These are phyloP conservation scores for Rhizophora mangle DNA, from an alignment of 345 rosid genomes.

Conservation along the genomic window DNA sequence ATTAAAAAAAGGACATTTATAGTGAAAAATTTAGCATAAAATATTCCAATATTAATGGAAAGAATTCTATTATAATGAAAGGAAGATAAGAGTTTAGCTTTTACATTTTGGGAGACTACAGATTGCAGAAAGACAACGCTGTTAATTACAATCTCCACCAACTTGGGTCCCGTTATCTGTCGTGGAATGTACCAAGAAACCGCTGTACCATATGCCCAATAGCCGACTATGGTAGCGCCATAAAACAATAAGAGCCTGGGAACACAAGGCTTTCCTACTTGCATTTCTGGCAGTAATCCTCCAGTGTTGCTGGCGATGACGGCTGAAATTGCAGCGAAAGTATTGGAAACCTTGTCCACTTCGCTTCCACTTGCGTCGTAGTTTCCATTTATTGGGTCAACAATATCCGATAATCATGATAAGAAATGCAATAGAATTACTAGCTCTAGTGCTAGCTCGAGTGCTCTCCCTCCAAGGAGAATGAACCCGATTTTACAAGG, in stretches of 20 bases:
- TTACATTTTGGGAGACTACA: constrained; percentile 30
- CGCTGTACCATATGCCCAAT: constrained; percentile 38
- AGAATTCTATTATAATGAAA: background rate
- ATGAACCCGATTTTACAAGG: constrained; percentile 32
- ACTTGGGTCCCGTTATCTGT: constrained; percentile 23
- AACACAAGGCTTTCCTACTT: constrained; percentile 33
- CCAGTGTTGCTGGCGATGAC: constrained; percentile 22
- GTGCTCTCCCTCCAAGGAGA: constrained; percentile 36
- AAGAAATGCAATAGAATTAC: background rate
- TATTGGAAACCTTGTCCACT: constrained; percentile 18
- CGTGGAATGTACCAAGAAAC: constrained; percentile 33
- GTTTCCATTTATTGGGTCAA: background rate
- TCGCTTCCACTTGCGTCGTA: constrained; percentile 21
- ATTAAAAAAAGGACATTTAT: too few species aligned
- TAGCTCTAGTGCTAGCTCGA: constrained; percentile 16
- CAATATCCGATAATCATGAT: background rate
- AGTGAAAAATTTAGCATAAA: too few species aligned
- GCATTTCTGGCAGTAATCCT: constrained; percentile 36
- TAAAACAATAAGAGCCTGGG: constrained; percentile 28
- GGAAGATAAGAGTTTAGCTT: background rate
- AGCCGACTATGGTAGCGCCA: constrained; percentile 21
- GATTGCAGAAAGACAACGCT: constrained; percentile 28
- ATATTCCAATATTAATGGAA: too few species aligned
- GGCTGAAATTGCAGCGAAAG: constrained; percentile 29
- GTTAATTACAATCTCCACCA: constrained; percentile 28